These are phyloP conservation scores for Fusarium mundagurra DNA, from an alignment of 2,329 filamentous ascomycete species.

Conservation along the genomic window DNA sequence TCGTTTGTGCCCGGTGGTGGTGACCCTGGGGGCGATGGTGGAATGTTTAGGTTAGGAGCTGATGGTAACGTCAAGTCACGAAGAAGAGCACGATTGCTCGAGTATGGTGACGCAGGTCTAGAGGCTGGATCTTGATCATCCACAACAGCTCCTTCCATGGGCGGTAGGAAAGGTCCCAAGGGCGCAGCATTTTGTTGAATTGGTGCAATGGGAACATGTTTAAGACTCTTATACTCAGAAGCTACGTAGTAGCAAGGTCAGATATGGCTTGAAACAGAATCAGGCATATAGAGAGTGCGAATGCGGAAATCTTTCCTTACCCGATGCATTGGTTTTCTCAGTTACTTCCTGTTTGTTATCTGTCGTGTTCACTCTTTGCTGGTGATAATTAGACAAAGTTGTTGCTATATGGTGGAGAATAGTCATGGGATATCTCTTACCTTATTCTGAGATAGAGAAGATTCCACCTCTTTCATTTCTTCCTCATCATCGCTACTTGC, in stretches of 20 bases:
- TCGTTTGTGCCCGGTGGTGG: constrained; percentile 63
- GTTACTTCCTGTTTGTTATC: neutral
- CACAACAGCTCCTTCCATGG: constrained; percentile 37
- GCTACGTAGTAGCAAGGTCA: constrained; percentile 7
- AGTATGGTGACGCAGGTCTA: constrained; percentile 71
- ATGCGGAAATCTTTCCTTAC: neutral
- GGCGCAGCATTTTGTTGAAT: constrained; percentile 46
- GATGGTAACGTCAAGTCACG: constrained; percentile 79
- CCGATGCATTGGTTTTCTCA: neutral
- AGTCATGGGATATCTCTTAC: constrained; percentile 7
- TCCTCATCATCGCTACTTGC: constrained; percentile 64
- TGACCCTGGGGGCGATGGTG: constrained; percentile 74
- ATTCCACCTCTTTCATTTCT: constrained; percentile 38
- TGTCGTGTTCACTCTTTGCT: constrained; percentile 11
- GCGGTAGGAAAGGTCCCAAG: constrained; percentile 54
- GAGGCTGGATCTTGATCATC: constrained; percentile 37
- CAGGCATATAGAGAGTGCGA: neutral
- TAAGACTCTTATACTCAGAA: constrained; percentile 5
- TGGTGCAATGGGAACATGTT: constrained; percentile 41
- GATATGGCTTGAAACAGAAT: neutral
- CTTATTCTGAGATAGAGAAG: constrained; percentile 3
- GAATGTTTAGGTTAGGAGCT: constrained; percentile 77
- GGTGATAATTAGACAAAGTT: constrained; percentile 5
- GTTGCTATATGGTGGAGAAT: neutral
- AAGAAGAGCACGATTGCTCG: constrained; percentile 69